Percentiles rank a stretch among this genome's conserved stretches.
These are phyloP conservation scores for Oxytropis ochrocephala DNA, from an alignment of 306 rosid genomes.

Conservation along the genomic window DNA sequence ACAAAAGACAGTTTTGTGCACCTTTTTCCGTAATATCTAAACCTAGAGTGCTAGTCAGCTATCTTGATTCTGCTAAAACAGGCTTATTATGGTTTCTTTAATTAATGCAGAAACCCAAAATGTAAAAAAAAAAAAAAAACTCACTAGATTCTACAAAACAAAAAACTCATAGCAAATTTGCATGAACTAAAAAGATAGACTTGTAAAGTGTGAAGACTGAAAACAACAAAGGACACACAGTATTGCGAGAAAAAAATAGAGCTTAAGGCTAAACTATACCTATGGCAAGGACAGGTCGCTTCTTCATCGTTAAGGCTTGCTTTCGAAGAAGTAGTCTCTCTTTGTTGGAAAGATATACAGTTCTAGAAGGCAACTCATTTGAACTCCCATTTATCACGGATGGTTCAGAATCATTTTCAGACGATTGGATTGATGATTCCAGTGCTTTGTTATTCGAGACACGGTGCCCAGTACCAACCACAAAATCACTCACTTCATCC, in stretches of 20 bases:
- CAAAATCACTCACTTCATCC: slow-evolving; percentile 24
- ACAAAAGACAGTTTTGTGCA: not conserved
- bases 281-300: slow-evolving; percentile 68
- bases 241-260: not conserved
- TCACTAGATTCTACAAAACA: not conserved
- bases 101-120: not conserved
- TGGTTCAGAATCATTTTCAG: slow-evolving; percentile 20
- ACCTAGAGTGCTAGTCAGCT: not conserved
- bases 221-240: not conserved
- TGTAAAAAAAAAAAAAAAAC: not conserved
- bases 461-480: slow-evolving; percentile 17
- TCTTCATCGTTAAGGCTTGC: slow-evolving; percentile 74
- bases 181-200: not conserved
- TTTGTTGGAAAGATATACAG: slow-evolving; percentile 57
- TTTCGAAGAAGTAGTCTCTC: slow-evolving; percentile 78
- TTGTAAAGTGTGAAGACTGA: not conserved
- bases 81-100: not conserved
- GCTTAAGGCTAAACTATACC: slow-evolving; percentile 60
- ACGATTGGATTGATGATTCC: slow-evolving; percentile 29
- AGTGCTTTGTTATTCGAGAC: slow-evolving; percentile 21
- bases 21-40: not conserved
- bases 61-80: not conserved
- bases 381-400: slow-evolving; percentile 22
- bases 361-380: slow-evolving; percentile 29
- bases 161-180: not conserved